Conservation (phyloP, 83 land plant species). For the Diphasiastrum complanatum region DNA sequence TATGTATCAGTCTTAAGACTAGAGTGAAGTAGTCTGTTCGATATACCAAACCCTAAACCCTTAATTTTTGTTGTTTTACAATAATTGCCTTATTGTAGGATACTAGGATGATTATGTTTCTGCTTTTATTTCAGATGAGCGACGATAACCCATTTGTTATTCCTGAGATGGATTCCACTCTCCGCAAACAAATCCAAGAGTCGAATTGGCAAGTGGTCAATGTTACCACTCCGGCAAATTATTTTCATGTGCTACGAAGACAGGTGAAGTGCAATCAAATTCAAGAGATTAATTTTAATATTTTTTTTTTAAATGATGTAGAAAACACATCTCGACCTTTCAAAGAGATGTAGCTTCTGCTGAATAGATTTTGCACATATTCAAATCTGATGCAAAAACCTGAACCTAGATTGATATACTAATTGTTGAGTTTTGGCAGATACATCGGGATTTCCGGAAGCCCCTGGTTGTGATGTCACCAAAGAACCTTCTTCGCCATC, state of each 20-base stretch:
- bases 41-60: too few species aligned
- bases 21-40: too few species aligned
- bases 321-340: too few species aligned
- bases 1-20: too few species aligned
- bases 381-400: too few species aligned
- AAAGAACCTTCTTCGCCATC: constrained; percentile 24
- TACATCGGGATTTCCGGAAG: constrained; percentile 25
- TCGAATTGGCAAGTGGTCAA: constrained; percentile 26
- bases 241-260: constrained; percentile 26
- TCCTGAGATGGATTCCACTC: constrained; percentile 93
- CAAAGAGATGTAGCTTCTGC: too few species aligned
- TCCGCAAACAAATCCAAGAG: constrained; percentile 75
- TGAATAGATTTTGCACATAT: too few species aligned
- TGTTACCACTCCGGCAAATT: constrained; percentile 29
- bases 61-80: too few species aligned
- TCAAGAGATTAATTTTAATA: too few species aligned
- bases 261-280: constrained; percentile 30
- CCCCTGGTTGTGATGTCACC: constrained; percentile 29
- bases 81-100: too few species aligned
- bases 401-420: neutral
- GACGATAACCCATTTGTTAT: constrained; percentile 85
- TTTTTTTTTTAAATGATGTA: too few species aligned
- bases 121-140: constrained; percentile 67
- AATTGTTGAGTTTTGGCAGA: constrained; percentile 8
- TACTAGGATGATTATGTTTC: neutral